Evolutionary conservation across 2,329 filamentous ascomycete genomes (phyloP), one percentile per base, ranked within the genome.

Genomic region (Fusarium sp.): DNA sequence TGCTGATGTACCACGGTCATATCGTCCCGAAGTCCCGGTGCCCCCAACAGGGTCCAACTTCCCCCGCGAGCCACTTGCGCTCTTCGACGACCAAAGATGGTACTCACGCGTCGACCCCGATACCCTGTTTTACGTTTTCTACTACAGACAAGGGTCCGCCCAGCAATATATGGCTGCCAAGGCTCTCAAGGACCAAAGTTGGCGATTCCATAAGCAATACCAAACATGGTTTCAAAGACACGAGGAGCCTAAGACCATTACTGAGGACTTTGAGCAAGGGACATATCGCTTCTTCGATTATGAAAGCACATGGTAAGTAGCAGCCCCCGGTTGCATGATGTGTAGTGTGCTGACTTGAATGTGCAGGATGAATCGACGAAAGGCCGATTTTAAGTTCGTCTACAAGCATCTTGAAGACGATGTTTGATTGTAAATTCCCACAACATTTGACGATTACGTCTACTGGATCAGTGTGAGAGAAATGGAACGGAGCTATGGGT

Each of bases 211-310:
- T 83, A 99, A 99, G 85, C 96, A 98, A 81, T 99, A 99, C 79
- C 96, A 97, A 81, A 99, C 96, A 2, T 99, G 96, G 96, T 99
- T 99, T 78, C 96, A 99, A 81, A 88, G 96, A 54, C 96, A 99
- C 74, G 96, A 99, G 78, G 96, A 99, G 84, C 96, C 96, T 20
- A 99, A 99, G 85, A 94, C 91, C 75, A 99, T 99, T 77, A 98
- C 96, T 0, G 96, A 99, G 81, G 96, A 99, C 82, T 98, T 94
- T 78, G 96, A 99, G 83, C 96, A 99, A 82, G 96, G 96, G 69
- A 99, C 96, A 25, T 99, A 99, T 84, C 91, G 96, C 53, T 99
- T 99, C 85, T 99, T 99, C 81, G 96, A 99, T 82, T 99, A 99
- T 79, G 96, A 99, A 83, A 97, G 93, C 81, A 99, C 96, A 78